Base-by-base conservation (phyloP, 495 filamentous ascomycete species). In the Penicillium alfredii region DNA sequence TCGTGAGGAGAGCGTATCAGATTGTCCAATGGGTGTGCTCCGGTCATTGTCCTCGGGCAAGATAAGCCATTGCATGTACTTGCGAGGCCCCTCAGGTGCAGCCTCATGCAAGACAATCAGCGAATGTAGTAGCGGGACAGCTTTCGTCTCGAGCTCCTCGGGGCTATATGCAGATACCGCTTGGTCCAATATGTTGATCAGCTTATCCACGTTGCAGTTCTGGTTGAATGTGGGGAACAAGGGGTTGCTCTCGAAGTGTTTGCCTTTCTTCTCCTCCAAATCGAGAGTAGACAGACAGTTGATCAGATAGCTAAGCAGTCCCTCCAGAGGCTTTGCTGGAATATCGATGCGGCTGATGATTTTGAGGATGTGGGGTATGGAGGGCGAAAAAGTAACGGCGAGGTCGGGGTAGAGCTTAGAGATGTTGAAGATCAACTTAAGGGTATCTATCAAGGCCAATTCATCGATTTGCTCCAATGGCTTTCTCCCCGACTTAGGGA, bases 371-470 rank as follows among this genome's bases (percentile, higher is more conserved):
- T 75, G 71, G 3, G 80, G 74, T 20, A 94, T 72, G 0, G 84
- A 79, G 10, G 68, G 58, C 0, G 77, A 74, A 55, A 94, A 94
- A 1, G 67, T 57, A 12, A 52, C 55, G 14, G 67, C 52, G 8
- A 80, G 65, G 33, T 78, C 66, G 0, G 80, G 76, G 48, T 77
- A 81, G 45, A 81, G 76, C 52, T 87, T 78, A 4, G 78, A 81
- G 24, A 95, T 63, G 57, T 95, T 96, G 65, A 93, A 98, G 5
- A 94, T 60, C 27, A 98, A 68, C 52, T 96, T 95, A 8, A 93
- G 63, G 1, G 81, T 87, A 52, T 98, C 93, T 1, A 67, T 73
- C 4, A 98, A 66, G 6, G 88, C 89, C 71, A 90, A 74, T 42
- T 80, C 76, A 38, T 83, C 81, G 69, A 88, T 84, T 3, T 81